Evolutionary conservation across 169 alveolate species (phyloP), one percentile per base, ranked within the genome.

Genomic region (Amoebophrya sp.): DNA sequence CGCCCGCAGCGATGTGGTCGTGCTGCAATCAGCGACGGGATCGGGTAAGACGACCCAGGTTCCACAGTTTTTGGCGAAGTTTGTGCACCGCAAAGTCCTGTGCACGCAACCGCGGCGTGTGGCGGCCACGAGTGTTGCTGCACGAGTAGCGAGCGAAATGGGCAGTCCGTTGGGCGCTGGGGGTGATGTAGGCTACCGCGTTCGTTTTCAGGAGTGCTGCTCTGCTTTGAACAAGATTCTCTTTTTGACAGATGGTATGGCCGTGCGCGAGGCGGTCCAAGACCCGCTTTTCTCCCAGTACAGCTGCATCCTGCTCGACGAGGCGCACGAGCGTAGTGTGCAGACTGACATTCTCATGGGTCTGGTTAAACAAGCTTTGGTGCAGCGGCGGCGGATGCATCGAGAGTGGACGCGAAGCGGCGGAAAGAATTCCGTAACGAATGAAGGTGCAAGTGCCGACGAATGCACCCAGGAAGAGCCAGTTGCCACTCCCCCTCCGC

Each of bases 71-170:
- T 26, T 65, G 1, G 40, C 33, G 34, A 2, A 0, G 29, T 6
- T 94, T 95, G 40, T 96, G 95, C 54, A 95, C 96, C 36, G 95
- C 89, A 96, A 97, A 53, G 97, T 99, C 34, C 99, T 99, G 6
- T 97, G 99, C 92, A 99, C 99, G 41, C 99, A 99, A 94, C 99
- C 99, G 40, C 95, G 99, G 90, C 95, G 99, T 94, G 99, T 99
- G 14, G 99, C 99, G 18, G 99, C 99, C 36, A 98, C 98, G 98
- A 97, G 99, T 92, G 99, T 99, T 6, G 99, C 99, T 0, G 96
- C 98, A 93, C 96, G 99, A 92, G 99, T 99, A 0, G 96, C 99
- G 53, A 99, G 98, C 91, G 99, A 99, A 94, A 97, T 98, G 98
- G 38, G n/a, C 36, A 65, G 38, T 36, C 3, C 12, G 2, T 36